Evolutionary conservation across 2,329 filamentous ascomycete genomes (phyloP).

Genomic region (Botrytis cinerea): DNA sequence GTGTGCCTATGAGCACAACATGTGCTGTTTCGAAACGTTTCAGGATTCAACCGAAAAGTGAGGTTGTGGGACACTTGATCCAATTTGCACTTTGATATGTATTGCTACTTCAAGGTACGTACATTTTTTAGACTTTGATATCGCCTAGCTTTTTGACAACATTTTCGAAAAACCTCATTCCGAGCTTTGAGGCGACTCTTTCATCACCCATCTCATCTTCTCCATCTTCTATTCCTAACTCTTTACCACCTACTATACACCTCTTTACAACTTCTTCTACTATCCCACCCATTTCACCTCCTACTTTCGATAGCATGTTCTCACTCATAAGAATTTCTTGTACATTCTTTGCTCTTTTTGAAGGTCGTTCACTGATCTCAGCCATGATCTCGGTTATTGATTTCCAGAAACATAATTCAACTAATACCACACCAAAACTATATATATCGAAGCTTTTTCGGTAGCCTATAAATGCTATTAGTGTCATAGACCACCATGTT

Average conservation of each 20-base stretch:
- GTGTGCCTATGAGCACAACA: background rate
- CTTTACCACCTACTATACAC: constrained; percentile 44
- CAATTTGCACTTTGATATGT: background rate
- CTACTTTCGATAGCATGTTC: constrained; percentile 42
- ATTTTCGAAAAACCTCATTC: constrained; percentile 47
- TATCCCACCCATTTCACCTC: constrained; percentile 46
- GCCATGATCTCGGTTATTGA: constrained; percentile 48
- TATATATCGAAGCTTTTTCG: constrained; percentile 55
- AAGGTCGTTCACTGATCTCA: constrained; percentile 32
- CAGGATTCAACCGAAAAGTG: background rate
- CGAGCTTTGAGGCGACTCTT: constrained; percentile 45
- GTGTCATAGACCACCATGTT: background rate
- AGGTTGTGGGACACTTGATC: background rate
- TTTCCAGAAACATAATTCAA: constrained; percentile 57
- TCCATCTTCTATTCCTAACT: constrained; percentile 43
- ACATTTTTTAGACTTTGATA: constrained; percentile 31
- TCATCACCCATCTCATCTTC: constrained; percentile 48
- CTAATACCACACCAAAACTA: constrained; percentile 52
- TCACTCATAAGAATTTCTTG: constrained; percentile 43
- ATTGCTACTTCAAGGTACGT: constrained; percentile 7
- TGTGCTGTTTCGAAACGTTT: constrained; percentile 15
- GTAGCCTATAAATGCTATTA: constrained; percentile 18
- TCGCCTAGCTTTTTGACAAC: constrained; percentile 48
- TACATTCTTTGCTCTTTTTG: constrained; percentile 42
- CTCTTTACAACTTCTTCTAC: constrained; percentile 45